These are phyloP conservation scores for Entoloma clypeatum DNA, from an alignment of 1,284 basidiomycete genomes.

Conservation along the genomic window DNA sequence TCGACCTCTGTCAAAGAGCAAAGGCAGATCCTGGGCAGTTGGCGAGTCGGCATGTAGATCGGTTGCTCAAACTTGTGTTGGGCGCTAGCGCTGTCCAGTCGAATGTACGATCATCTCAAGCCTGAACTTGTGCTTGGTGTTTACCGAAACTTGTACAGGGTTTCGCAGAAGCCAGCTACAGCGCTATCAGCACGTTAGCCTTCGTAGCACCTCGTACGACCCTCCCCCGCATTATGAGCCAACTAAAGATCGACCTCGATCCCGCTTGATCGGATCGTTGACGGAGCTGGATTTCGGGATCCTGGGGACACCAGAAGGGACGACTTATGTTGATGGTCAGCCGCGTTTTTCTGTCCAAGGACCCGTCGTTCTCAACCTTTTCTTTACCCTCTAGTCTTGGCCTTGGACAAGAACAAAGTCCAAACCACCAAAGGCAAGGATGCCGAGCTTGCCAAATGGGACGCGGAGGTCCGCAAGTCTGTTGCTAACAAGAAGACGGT, in stretches of 20 bases:
- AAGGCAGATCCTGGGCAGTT: slow-evolving; percentile 65
- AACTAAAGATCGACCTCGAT: slow-evolving; percentile 63
- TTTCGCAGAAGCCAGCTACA: slow-evolving; percentile 65
- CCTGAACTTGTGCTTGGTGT: neutral
- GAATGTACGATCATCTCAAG: slow-evolving; percentile 35
- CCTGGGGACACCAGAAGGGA: slow-evolving; percentile 81
- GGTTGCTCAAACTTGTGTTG: slow-evolving; percentile 48
- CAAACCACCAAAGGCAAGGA: slow-evolving; percentile 76
- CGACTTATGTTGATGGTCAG: slow-evolving; percentile 75
- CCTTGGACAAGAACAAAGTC: slow-evolving; percentile 52
- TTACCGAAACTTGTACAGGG: no score
- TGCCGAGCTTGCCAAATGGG: slow-evolving; percentile 88
- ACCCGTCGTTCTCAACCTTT: slow-evolving; percentile 4
- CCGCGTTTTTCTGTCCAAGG: slow-evolving; percentile 2
- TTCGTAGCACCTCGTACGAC: slow-evolving; percentile 74
- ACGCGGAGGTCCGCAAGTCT: slow-evolving; percentile 84
- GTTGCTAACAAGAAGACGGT: slow-evolving; percentile 72
- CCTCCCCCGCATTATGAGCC: slow-evolving; percentile 66
- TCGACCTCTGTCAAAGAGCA: slow-evolving; percentile 74
- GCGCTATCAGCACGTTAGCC: slow-evolving; percentile 71
- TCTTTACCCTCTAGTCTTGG: slow-evolving; percentile 62
- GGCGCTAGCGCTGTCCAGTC: slow-evolving; percentile 39
- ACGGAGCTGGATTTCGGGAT: slow-evolving; percentile 75
- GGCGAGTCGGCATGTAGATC: slow-evolving; percentile 47
- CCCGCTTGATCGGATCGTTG: slow-evolving; percentile 55